Conservation (phyloP, 129 eudicot genomes). For the Flaveria robusta region DNA sequence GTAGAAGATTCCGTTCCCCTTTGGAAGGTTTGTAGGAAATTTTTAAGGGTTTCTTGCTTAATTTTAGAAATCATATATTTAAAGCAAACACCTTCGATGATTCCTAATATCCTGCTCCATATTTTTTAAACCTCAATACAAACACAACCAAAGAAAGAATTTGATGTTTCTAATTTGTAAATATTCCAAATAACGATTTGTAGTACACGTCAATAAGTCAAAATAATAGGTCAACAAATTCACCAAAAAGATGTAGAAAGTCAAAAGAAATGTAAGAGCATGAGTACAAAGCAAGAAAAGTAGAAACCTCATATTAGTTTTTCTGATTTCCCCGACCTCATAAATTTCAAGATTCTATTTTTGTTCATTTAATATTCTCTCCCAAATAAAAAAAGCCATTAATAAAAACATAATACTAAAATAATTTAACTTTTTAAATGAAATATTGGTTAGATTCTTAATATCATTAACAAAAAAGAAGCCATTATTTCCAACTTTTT, state of each 20-base stretch:
- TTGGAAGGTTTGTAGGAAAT: neutral
- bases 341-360: neutral
- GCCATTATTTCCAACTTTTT: neutral
- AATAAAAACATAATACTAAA: neutral
- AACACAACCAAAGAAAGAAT: constrained; percentile 2
- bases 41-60: neutral
- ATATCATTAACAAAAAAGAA: constrained; percentile 11
- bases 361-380: neutral
- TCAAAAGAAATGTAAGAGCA: constrained; percentile 31
- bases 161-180: neutral
- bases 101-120: too few species aligned
- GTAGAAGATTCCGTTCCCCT: neutral
- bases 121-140: neutral
- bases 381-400: neutral
- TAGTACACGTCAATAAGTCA: constrained; percentile 29
- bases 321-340: neutral
- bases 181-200: constrained; percentile 8
- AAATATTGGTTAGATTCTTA: neutral
- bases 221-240: constrained; percentile 38
- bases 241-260: constrained; percentile 28
- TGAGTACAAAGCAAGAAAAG: constrained; percentile 37
- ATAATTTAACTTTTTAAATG: neutral
- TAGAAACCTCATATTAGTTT: constrained; percentile 15
- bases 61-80: neutral
- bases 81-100: neutral